These are phyloP conservation scores for Telopea speciosissima DNA, from an alignment of 177 flowering plant species.

Conservation along the genomic window DNA sequence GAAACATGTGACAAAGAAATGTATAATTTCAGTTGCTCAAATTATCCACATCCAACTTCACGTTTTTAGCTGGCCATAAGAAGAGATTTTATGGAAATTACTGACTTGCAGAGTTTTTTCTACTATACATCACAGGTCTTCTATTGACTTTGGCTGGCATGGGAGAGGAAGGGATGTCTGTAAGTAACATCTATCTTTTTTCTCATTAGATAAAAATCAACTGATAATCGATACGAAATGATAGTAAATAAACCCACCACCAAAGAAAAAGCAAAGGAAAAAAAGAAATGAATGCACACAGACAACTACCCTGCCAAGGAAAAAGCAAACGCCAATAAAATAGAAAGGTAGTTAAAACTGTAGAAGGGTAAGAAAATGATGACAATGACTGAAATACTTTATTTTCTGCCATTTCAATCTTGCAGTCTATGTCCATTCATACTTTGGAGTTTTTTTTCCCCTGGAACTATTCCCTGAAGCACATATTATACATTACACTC, in stretches of 20 bases:
- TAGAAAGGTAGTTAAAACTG: neutral
- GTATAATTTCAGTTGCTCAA: neutral
- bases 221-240: neutral
- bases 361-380: neutral
- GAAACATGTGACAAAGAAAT: neutral
- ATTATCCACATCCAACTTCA: neutral
- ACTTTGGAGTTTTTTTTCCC: neutral
- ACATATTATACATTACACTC: no score
- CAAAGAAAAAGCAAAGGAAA: neutral
- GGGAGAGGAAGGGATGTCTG: slow-evolving; percentile 92
- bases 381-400: neutral
- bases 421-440: no score
- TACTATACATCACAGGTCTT: slow-evolving; percentile 45
- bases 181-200: slow-evolving; percentile 33
- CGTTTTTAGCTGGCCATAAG: neutral
- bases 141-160: slow-evolving; percentile 93
- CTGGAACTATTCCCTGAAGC: neutral
- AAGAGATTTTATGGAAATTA: neutral
- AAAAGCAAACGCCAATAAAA: no score
- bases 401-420: neutral
- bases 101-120: neutral
- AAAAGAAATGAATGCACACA: neutral
- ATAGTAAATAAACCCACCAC: neutral
- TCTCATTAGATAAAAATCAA: neutral
- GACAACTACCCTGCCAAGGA: no score